These are phyloP conservation scores for Dictyostelium citrinum DNA, from an alignment of 78 protist genomes.

Conservation along the genomic window DNA sequence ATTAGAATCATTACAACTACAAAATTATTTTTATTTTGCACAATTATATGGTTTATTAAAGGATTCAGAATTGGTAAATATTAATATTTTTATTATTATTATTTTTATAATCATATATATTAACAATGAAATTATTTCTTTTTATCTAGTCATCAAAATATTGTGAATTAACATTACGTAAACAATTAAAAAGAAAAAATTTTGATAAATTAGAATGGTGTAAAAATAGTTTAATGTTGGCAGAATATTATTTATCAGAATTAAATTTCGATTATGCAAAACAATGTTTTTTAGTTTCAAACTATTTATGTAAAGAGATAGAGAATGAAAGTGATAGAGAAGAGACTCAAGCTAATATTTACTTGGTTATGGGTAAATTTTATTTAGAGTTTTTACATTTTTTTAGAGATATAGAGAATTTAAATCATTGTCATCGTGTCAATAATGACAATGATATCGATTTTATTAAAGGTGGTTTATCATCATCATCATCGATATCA, in stretches of 20 bases:
- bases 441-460: not conserved
- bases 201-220: slow-evolving; percentile 14
- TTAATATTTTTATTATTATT: too few species aligned
- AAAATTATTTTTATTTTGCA: slow-evolving; percentile 10
- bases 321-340: not conserved
- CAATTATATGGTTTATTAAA: slow-evolving; percentile 8
- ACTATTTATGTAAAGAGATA: not conserved
- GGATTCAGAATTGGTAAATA: not conserved
- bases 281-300: slow-evolving; percentile 3
- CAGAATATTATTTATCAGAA: not conserved
- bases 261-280: not conserved
- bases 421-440: not conserved
- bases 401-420: not conserved
- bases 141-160: not conserved
- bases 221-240: not conserved
- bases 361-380: slow-evolving; percentile 9
- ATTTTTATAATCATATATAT: not conserved
- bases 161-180: not conserved
- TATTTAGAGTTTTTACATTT: not conserved
- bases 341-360: not conserved
- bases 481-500: not conserved
- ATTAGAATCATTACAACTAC: not conserved
- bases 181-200: not conserved
- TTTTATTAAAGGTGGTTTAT: not conserved
- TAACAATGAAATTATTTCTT: not conserved